Evolutionary conservation across 2,329 filamentous ascomycete species (phyloP), one percentile per base, ranked within the genome.

Genomic region (Aspergillus vadensis): DNA sequence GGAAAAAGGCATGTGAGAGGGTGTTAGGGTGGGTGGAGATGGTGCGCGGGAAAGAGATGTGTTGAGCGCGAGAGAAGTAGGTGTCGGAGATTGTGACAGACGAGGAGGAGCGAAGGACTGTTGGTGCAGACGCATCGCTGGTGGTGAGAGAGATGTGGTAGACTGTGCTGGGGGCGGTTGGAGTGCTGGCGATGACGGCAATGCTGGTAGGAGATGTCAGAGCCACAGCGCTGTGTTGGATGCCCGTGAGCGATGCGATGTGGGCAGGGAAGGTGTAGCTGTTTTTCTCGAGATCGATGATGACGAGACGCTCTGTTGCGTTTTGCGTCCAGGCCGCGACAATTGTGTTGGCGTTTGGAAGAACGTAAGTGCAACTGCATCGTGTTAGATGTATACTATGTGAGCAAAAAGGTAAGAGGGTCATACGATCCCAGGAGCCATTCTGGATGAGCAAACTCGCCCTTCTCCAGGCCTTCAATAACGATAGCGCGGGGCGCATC

Each of bases 401-500:
- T 10, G 5, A 15, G 7, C 10, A 5, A 7, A 10, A 9, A 3
- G 15, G 12, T n/a, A 2, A 27, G 12, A 27, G 15, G 1, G 8
- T 21, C 12, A 10, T 57, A 60, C 58, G 25, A 52, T 64, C 70
- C 74, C 44, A 74, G 65, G 32, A 65, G 63, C 71, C 68, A 73
- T 56, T 74, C 72, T 9, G 69, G 65, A 43, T 63, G 63, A 15
- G 67, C 70, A 60, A 74, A 75, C 48, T 73, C 74, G 9, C 74
- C 76, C 1, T 78, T 69, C 17, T 81, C 77, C 12, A 83, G 71
- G 0, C 76, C 78, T 1, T 74, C 60, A 3, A 82, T 58, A 2
- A 62, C 60, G 8, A 83, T 63, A 15, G 72, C 69, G 9, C 64
- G 56, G 0, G 74, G 65, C 7, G 69, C 57, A 4, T 70, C 58